These are phyloP conservation scores for Penicillium cinerascens DNA, from an alignment of 495 filamentous ascomycete genomes.

Conservation along the genomic window DNA sequence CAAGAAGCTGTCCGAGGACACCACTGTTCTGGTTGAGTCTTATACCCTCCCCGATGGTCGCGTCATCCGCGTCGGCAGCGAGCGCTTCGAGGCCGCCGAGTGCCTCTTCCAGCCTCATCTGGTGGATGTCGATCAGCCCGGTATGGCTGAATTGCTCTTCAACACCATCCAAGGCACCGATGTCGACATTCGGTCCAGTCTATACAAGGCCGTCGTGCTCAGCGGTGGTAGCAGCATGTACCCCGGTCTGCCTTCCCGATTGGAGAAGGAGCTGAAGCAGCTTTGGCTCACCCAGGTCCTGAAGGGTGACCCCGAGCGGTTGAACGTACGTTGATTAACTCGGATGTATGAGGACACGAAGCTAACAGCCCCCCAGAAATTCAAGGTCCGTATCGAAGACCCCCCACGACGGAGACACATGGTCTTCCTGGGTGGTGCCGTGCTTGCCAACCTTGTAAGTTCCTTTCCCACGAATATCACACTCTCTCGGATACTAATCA, in stretches of 20 bases:
- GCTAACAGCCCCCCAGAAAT: constrained; percentile 62
- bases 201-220: constrained; percentile 96
- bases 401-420: constrained; percentile 94
- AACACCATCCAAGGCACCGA: constrained; percentile 97
- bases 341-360: not conserved
- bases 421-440: constrained; percentile 97
- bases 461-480: not conserved
- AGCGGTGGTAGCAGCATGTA: constrained; percentile 99
- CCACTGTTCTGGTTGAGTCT: constrained; percentile 93
- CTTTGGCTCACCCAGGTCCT: constrained; percentile 93
- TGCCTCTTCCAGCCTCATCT: constrained; percentile 98
- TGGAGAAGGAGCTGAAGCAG: constrained; percentile 99
- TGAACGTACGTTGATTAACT: constrained; percentile 56
- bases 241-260: constrained; percentile 83
- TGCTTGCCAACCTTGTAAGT: constrained; percentile 87
- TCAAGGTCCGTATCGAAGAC: constrained; percentile 98
- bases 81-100: constrained; percentile 96
- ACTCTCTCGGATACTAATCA: constrained; percentile 7
- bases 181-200: constrained; percentile 85
- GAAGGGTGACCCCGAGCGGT: constrained; percentile 81
- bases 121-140: constrained; percentile 95
- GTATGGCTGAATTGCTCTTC: constrained; percentile 95
- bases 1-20: constrained; percentile 93
- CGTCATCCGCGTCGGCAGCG: constrained; percentile 90
- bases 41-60: constrained; percentile 96